A percentile compares a stretch with the other conserved stretches of the same genome.
Evolutionary conservation across 148 eudicot genomes (phyloP).

Genomic region (Cornus controversa): DNA sequence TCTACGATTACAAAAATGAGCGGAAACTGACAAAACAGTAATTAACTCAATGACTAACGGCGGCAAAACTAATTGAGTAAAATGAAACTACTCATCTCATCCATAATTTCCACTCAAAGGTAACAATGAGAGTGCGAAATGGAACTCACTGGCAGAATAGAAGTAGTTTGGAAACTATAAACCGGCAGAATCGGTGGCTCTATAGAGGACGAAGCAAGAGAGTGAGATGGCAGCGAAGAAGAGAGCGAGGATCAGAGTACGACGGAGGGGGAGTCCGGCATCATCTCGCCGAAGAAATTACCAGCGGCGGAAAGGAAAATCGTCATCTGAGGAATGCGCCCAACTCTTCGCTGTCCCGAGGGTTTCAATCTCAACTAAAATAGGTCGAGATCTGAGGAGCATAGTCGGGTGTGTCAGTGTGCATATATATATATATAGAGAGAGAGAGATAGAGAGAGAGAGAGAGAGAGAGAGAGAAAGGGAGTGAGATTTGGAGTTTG

Average conservation of each 20-base stretch:
- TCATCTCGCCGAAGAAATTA: not conserved
- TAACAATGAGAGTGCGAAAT: not conserved
- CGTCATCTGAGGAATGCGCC: not conserved
- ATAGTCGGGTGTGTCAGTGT: not conserved
- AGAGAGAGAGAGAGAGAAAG: too few species aligned
- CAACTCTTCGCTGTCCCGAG: not conserved
- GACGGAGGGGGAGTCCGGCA: constrained; percentile 18
- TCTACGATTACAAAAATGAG: not conserved
- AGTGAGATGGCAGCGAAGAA: constrained; percentile 26
- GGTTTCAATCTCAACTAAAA: not conserved
- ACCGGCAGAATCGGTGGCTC: constrained; percentile 22
- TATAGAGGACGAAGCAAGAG: constrained; percentile 23
- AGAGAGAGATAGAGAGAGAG: too few species aligned
- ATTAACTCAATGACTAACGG: not conserved
- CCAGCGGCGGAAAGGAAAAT: not conserved
- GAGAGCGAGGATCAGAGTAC: constrained; percentile 16
- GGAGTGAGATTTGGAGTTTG: not conserved
- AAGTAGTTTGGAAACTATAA: constrained; percentile 7
- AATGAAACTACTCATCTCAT: too few species aligned
- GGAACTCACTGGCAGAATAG: constrained; percentile 17
- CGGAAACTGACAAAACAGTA: not conserved
- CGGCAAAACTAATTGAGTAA: not conserved
- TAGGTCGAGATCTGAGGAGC: not conserved
- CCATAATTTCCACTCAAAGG: too few species aligned
- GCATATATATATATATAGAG: too few species aligned